A percentile compares a stretch with the other conserved stretches of the same genome.
These are phyloP conservation scores for Eimeria falciformis DNA, from an alignment of 169 alveolate genomes.

Conservation along the genomic window DNA sequence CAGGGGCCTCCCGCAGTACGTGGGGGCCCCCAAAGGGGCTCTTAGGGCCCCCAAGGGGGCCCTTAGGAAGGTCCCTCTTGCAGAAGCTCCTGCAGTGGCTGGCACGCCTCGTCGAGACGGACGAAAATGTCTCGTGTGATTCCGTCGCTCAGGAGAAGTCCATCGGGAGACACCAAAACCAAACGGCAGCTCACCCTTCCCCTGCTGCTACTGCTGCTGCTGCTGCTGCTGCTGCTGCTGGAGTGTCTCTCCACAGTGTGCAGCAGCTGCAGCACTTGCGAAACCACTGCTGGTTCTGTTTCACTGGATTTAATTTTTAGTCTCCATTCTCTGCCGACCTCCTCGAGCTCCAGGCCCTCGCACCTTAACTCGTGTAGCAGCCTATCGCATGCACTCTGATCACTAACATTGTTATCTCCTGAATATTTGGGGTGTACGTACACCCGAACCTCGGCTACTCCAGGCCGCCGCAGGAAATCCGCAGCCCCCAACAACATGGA, in stretches of 20 bases:
- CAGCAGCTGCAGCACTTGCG: constrained; percentile 27
- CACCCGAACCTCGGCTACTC: constrained; percentile 44
- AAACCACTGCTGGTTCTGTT: neutral
- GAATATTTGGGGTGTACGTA: constrained; percentile 47
- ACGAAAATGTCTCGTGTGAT: constrained; percentile 25
- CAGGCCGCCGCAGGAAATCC: constrained; percentile 33
- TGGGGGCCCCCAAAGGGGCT: no score
- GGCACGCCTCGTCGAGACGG: constrained; percentile 11
- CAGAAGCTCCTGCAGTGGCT: neutral
- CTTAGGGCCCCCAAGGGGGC: no score
- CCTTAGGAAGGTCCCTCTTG: neutral
- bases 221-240: constrained; percentile 6
- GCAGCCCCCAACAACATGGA: constrained; percentile 47
- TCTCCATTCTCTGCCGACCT: neutral
- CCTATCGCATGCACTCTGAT: neutral
- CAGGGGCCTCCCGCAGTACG: no score
- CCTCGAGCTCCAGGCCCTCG: neutral
- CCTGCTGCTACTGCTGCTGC: neutral
- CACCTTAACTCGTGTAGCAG: neutral
- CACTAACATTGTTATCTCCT: no score
- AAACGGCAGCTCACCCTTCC: constrained; percentile 24
- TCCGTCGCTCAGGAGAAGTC: constrained; percentile 48
- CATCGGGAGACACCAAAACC: constrained; percentile 36
- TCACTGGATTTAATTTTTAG: neutral
- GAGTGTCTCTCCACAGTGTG: neutral